These are phyloP conservation scores for Blastobotrys serpentis DNA, from an alignment of 1,139 yeast genomes.

Conservation along the genomic window DNA sequence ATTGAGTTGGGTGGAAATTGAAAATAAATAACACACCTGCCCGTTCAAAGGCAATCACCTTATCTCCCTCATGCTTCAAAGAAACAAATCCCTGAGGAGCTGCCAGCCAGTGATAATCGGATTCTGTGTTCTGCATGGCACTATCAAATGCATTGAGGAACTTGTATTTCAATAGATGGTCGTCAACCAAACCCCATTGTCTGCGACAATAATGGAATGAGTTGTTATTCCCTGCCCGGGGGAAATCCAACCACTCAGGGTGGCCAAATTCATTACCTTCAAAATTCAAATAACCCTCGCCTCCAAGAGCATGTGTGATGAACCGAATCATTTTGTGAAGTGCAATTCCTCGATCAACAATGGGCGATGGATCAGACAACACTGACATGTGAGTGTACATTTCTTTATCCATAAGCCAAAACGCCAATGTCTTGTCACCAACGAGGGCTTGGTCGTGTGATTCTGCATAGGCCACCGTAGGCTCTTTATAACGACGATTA, in stretches of 20 bases:
- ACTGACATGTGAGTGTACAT: constrained; percentile 96
- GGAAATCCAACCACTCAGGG: constrained; percentile 98
- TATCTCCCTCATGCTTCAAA: constrained; percentile 82
- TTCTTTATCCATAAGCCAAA: constrained; percentile 98
- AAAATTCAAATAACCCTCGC: constrained; percentile 92
- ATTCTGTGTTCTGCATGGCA: constrained; percentile 78
- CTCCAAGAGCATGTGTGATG: constrained; percentile 84
- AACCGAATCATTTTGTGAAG: constrained; percentile 88
- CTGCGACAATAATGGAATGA: constrained; percentile 93
- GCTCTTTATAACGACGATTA: constrained; percentile 85
- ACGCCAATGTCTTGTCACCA: constrained; percentile 94
- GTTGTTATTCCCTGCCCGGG: constrained; percentile 82
- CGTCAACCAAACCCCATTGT: constrained; percentile 84
- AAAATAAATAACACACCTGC: constrained; percentile 80
- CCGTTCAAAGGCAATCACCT: constrained; percentile 84
- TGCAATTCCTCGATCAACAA: constrained; percentile 84
- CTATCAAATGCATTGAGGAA: constrained; percentile 75
- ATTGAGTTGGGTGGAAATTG: constrained; percentile 83
- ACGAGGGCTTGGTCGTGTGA: constrained; percentile 97
- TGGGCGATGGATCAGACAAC: constrained; percentile 67
- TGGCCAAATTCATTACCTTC: constrained; percentile 99
- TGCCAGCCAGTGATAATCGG: constrained; percentile 66
- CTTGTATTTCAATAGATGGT: constrained; percentile 74
- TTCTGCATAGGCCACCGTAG: constrained; percentile 90
- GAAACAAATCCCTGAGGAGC: constrained; percentile 84